Base-by-base conservation (phyloP, 495 filamentous ascomycete genomes). In the Penicillium simplicissimum region DNA sequence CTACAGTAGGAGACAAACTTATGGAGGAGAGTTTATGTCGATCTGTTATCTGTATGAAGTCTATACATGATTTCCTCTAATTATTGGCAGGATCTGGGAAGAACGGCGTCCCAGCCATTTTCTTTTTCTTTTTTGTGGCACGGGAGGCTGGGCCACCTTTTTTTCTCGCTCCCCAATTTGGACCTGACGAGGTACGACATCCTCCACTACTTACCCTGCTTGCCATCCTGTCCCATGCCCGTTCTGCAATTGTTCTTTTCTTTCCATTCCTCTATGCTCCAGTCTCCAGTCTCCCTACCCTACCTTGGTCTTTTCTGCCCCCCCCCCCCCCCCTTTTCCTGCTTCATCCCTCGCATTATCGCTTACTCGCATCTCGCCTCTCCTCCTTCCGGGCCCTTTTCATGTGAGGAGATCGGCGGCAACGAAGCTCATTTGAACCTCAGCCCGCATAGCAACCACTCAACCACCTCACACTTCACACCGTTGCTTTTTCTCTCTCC, bases 401-500 rank as follows among this genome's bases (percentile, higher is more conserved):
- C 60, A 67, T 69, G 68, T 68, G 62, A 69, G 66, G 57, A 58
- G 70, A 71, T 67, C 64, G 57, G 64, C 71, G 49, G 59, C 34
- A 49, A 55, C 37, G 43, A 34, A 61, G 57, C 62, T 63, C 48
- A 42, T 60, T 54, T 56, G 36, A 57, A 49, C 59, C 19, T 47
- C 54, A 49, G 40, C 51, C 58, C 64, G 55, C 55, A 61, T 58
- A 63, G 67, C 63, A 66, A 61, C 63, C 65, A 49, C 35, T 55
- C 42, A 56, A 19, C 21, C 40, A 21, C 17, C 47, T 48, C 42
- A 52, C 40, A 21, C 17, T 35, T 48, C 42, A 52, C 62, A 59
- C 58, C 60, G 43, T 62, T 69, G 55, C 59, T 65, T 64, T 61
- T 63, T 51, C 57, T 42, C 42, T 57, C 42, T 38, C 59, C 49